Base-by-base conservation (phyloP, 345 rosid genomes). In the Crucihimalaya himalaica region DNA sequence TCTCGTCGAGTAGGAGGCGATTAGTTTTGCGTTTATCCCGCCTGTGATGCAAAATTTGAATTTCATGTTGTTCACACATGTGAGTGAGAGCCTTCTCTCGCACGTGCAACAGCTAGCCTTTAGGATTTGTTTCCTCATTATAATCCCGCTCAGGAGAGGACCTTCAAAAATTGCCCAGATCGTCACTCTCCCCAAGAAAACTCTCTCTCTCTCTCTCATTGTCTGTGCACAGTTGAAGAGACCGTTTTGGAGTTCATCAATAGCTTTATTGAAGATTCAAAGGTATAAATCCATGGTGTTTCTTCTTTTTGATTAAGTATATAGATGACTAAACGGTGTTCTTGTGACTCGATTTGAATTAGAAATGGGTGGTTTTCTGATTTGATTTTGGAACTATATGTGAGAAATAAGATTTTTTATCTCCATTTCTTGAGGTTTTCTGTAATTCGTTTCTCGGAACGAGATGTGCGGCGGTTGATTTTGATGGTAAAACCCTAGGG, bases 81-180 rank as follows among this genome's bases (percentile, higher is more conserved):
- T 37, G 40, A 37, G 39, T 9, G 40, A 37, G 79, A 43, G 61
- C 4, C 4, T 12, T 14, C 37, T 6, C 7, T 59, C 51, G 58
- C 70, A 76, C 74, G 70, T 76, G 79, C n/a, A n/a, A n/a, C n/a
- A n/a, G n/a, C 58, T 4, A 34, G 15, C 11, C 32, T 59, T 59
- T 12, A n/a, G 63, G 63, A 39, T 51, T 59, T 50, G 54, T 28
- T 66, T 21, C 53, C 63, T 10, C 70, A 11, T 45, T 76, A 69
- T 42, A 76, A 62, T 76, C 79, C 79, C 79, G 74, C 75, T 69
- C 72, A 66, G 2, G 78, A 73, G 66, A 23, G 27, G 39, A 34
- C 57, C 66, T 64, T 74, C 6, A 47, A 48, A 56, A 59, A 65
- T 14, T 18, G 52, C 66, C 78, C 78, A 74, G 58, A 69, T 68